Evolutionary conservation across 1,284 basidiomycete genomes (phyloP).

Genomic region (Ceratobasidium sp.): DNA sequence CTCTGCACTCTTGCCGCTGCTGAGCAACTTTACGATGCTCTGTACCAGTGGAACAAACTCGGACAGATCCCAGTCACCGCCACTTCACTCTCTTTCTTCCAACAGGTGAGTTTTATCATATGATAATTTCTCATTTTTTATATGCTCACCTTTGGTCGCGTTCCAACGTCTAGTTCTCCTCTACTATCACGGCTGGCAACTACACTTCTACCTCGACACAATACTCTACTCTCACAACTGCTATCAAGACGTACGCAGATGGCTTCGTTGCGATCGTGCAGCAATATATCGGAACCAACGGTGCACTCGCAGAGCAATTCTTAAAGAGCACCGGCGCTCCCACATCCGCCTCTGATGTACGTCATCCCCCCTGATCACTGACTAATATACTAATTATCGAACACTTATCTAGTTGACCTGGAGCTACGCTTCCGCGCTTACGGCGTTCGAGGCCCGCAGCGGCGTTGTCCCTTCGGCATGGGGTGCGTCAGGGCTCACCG

Average conservation of each 20-base stretch:
- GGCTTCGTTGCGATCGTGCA: conserved; percentile 42
- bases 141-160: background rate
- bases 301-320: conserved; percentile 38
- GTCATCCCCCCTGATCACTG: background rate
- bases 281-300: conserved; percentile 27
- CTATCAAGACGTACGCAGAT: conserved; percentile 41
- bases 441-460: conserved; percentile 39
- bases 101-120: conserved; percentile 32
- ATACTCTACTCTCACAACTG: conserved; percentile 37
- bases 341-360: conserved; percentile 39
- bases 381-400: too few relatives aligned
- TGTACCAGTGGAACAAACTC: conserved; percentile 50
- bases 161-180: conserved; percentile 32
- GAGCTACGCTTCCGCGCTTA: conserved; percentile 39
- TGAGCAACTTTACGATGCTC: conserved; percentile 43
- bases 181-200: conserved; percentile 37
- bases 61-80: conserved; percentile 40
- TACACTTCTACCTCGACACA: conserved; percentile 38
- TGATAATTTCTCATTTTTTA: background rate
- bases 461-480: conserved; percentile 56
- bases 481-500: conserved; percentile 66
- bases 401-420: conserved; percentile 9
- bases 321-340: conserved; percentile 36
- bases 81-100: conserved; percentile 44
- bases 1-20: conserved; percentile 43